A percentile compares a stretch with the other conserved stretches of the same genome.
phyloP scores from a whole-genome alignment of 495 filamentous ascomycete genomes.

The Beverwykella pulmonaria region DNA sequence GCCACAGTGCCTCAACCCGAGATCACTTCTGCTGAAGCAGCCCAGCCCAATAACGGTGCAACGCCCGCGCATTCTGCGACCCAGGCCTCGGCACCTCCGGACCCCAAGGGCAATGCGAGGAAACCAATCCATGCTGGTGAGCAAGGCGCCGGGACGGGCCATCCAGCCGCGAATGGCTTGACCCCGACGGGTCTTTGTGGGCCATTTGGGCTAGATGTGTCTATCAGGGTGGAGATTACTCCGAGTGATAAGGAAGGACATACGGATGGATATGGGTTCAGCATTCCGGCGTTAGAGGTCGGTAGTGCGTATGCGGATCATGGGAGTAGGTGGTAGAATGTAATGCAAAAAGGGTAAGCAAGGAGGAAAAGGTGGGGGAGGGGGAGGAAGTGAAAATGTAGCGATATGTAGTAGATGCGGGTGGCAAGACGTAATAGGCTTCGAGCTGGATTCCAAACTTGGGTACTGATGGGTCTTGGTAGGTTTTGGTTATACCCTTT shows the following conservation, averaged over 20 bases:
- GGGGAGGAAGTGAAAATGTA: background rate
- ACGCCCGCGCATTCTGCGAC: background rate
- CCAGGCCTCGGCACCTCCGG: conserved; percentile 9
- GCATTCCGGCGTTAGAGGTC: conserved; percentile 44
- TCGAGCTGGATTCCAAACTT: background rate
- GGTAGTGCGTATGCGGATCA: conserved; percentile 23
- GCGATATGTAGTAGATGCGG: too few relatives aligned
- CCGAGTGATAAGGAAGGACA: conserved; percentile 40
- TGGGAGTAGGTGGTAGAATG: conserved; percentile 14
- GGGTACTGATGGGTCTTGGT: background rate
- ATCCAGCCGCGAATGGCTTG: conserved; percentile 45
- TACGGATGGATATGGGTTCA: conserved; percentile 49
- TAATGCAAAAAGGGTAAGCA: background rate
- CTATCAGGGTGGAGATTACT: conserved; percentile 45
- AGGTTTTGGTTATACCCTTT: background rate
- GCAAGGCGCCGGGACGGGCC: conserved; percentile 41
- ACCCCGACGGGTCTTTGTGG: conserved; percentile 43
- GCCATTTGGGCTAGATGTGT: conserved; percentile 45
- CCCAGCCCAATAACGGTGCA: conserved; percentile 7
- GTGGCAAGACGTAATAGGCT: background rate
- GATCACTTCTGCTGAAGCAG: background rate
- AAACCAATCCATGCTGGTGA: conserved; percentile 46
- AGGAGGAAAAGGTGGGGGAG: background rate
- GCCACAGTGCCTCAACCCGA: background rate
- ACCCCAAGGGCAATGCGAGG: conserved; percentile 39